A percentile compares a stretch with the other conserved stretches of the same genome.
These are phyloP conservation scores for Bipolaris oryzae DNA, from an alignment of 2,329 filamentous ascomycete species.

Conservation along the genomic window DNA sequence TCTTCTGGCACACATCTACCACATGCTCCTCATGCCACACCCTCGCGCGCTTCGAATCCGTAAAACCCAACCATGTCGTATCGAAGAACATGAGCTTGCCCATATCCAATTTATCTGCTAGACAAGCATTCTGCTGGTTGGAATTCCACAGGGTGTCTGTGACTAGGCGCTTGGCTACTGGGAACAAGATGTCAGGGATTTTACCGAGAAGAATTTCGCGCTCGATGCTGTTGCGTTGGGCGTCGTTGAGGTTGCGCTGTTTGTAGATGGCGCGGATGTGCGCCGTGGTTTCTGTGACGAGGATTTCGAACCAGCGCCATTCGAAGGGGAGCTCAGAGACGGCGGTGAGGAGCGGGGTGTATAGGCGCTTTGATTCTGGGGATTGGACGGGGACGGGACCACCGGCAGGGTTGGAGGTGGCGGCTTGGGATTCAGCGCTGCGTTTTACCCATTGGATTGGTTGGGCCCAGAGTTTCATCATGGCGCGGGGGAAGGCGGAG, in stretches of 20 bases:
- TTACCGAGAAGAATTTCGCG: constrained; percentile 59
- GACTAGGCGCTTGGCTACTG: constrained; percentile 57
- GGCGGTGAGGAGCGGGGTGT: constrained; percentile 47
- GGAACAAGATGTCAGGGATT: constrained; percentile 58
- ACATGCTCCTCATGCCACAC: constrained; percentile 67
- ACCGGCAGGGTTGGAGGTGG: constrained; percentile 34
- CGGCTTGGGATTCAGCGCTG: constrained; percentile 35
- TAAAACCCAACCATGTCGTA: constrained; percentile 70
- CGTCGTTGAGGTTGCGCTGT: constrained; percentile 51
- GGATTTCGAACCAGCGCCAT: constrained; percentile 53
- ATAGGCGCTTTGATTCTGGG: constrained; percentile 51
- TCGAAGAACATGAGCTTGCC: constrained; percentile 75
- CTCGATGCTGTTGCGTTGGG: constrained; percentile 57
- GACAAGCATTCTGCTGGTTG: constrained; percentile 47
- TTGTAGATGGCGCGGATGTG: constrained; percentile 66
- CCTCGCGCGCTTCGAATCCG: constrained; percentile 63
- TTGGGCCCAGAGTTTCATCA: constrained; percentile 46
- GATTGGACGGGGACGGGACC: constrained; percentile 48
- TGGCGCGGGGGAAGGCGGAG: constrained; percentile 43
- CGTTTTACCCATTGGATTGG: constrained; percentile 42
- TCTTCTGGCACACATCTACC: constrained; percentile 63
- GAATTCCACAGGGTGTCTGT: constrained; percentile 47
- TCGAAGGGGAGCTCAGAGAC: constrained; percentile 52
- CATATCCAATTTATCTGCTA: constrained; percentile 67
- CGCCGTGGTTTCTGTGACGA: constrained; percentile 65